Percentiles rank a stretch among this genome's conserved stretches.
These are phyloP conservation scores for Prunus yedoensis DNA, from an alignment of 331 rosid species.

Conservation along the genomic window DNA sequence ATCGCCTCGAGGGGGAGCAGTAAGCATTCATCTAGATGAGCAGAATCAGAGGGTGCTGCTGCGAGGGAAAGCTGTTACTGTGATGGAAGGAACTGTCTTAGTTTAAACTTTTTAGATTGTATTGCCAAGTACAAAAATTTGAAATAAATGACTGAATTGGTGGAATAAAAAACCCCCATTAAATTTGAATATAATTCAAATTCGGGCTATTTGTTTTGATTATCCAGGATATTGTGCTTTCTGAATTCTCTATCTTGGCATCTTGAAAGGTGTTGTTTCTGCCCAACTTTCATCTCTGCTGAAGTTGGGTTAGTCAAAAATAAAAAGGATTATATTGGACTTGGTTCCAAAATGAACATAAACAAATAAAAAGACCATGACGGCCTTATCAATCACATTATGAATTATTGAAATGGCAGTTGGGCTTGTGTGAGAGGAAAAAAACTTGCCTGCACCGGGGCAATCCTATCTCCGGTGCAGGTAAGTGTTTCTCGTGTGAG, in stretches of 20 bases:
- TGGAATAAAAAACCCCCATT: background rate
- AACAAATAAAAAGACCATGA: no score
- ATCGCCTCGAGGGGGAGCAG: slow-evolving; percentile 69
- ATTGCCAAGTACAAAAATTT: background rate
- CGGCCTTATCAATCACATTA: no score
- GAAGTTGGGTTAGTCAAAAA: background rate
- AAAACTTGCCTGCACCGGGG: no score
- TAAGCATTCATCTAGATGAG: slow-evolving; percentile 55
- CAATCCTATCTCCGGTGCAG: no score
- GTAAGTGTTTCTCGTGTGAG: no score
- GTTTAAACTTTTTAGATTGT: slow-evolving; percentile 18
- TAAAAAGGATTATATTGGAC: no score
- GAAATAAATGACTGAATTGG: background rate
- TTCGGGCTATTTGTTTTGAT: background rate
- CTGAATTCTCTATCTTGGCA: background rate
- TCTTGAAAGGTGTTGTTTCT: background rate
- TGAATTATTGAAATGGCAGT: no score
- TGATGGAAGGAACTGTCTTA: slow-evolving; percentile 68
- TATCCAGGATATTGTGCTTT: background rate
- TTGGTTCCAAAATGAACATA: no score
- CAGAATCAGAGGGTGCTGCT: slow-evolving; percentile 63
- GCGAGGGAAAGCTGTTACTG: slow-evolving; percentile 72
- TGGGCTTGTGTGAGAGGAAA: no score
- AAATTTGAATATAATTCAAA: background rate
- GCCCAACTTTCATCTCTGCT: background rate